Evolutionary conservation across 768 basidiomycete genomes (phyloP).

Genomic region (Rhizopogon roseolus): DNA sequence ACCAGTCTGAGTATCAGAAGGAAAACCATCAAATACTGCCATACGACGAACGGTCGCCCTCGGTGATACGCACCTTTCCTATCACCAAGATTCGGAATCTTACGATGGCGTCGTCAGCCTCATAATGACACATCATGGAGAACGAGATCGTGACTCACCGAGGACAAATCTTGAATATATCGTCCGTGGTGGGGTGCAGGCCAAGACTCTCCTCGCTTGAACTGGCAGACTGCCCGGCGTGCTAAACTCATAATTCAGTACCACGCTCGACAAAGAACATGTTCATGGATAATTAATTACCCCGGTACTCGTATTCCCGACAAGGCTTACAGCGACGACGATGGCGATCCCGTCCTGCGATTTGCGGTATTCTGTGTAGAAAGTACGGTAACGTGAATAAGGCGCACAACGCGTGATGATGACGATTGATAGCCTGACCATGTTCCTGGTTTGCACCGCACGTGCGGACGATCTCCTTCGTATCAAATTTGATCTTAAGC

Average conservation of each 20-base stretch:
- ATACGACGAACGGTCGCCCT: background rate
- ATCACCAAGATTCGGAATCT: background rate
- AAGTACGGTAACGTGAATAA: background rate
- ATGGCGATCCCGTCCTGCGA: background rate
- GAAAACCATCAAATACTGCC: background rate
- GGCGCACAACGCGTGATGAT: no score
- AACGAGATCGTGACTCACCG: background rate
- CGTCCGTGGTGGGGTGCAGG: background rate
- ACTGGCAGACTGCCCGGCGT: background rate
- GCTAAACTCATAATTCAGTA: background rate
- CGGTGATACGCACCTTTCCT: background rate
- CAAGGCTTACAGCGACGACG: background rate
- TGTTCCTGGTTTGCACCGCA: background rate
- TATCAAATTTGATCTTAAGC: background rate
- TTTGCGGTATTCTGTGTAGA: background rate
- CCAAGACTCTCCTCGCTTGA: background rate
- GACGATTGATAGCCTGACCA: background rate
- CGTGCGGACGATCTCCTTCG: background rate
- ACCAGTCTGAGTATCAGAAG: slow-evolving; percentile 9
- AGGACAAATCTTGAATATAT: background rate
- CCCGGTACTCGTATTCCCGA: background rate
- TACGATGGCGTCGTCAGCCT: background rate
- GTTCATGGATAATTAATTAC: background rate
- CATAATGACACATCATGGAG: background rate
- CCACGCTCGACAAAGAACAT: background rate